These are phyloP conservation scores for Fraxinus xanthoxyloides DNA, from an alignment of 305 asterid genomes.

Conservation along the genomic window DNA sequence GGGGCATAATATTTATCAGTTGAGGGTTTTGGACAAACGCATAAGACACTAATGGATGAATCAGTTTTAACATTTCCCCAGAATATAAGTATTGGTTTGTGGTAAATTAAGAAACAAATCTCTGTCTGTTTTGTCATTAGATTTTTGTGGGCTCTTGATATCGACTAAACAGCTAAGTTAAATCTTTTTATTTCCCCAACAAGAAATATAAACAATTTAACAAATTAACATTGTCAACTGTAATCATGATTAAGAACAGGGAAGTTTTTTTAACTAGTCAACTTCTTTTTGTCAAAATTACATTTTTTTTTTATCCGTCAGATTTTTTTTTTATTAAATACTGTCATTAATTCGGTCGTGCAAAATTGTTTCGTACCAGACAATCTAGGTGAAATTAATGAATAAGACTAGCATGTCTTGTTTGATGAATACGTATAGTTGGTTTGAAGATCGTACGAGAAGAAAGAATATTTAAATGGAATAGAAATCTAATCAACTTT, in stretches of 20 bases:
- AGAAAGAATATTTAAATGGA: neutral
- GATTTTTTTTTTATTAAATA: neutral
- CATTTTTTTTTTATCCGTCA: neutral
- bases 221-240: neutral
- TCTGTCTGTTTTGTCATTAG: slow-evolving; percentile 33
- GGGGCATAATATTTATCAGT: too few relatives aligned
- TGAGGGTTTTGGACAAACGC: neutral
- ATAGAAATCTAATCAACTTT: neutral
- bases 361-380: neutral
- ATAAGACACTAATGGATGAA: neutral
- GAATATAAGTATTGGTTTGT: neutral
- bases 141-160: slow-evolving; percentile 33
- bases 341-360: neutral
- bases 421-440: neutral
- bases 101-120: slow-evolving; percentile 25
- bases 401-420: neutral
- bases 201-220: neutral
- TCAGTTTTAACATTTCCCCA: neutral
- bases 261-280: neutral
- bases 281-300: neutral
- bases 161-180: slow-evolving; percentile 33
- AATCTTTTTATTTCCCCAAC: slow-evolving; percentile 4
- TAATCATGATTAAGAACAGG: neutral
- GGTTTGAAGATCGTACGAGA: neutral
- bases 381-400: neutral